These are phyloP conservation scores for Zygotorulaspora sp. DNA, from an alignment of 805 yeast species.

Conservation along the genomic window DNA sequence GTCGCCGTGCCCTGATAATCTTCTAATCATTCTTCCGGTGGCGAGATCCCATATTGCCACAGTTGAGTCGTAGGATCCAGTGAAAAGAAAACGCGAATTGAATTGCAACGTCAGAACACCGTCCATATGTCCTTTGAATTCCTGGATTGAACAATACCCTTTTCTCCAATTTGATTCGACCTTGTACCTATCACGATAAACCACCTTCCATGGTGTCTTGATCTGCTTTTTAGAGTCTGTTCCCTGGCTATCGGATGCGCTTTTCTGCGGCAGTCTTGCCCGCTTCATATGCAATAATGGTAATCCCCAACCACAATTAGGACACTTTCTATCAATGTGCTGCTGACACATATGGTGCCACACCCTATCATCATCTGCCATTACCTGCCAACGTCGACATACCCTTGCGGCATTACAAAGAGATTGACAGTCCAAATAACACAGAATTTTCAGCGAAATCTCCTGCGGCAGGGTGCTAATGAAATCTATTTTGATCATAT, in stretches of 20 bases:
- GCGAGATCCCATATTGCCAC: conserved; percentile 90
- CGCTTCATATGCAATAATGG: conserved; percentile 88
- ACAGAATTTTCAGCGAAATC: conserved; percentile 73
- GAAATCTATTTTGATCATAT: conserved; percentile 82
- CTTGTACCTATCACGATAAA: conserved; percentile 82
- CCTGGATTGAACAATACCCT: conserved; percentile 61
- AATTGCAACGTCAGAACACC: conserved; percentile 87
- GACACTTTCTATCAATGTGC: conserved; percentile 95
- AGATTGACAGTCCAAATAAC: conserved; percentile 90
- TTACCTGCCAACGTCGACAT: conserved; percentile 73
- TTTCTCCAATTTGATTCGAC: conserved; percentile 95
- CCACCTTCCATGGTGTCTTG: conserved; percentile 92
- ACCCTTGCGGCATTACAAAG: conserved; percentile 93
- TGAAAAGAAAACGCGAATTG: conserved; percentile 71
- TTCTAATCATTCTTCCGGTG: conserved; percentile 68
- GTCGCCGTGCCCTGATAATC: conserved; percentile 82
- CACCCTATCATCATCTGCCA: conserved; percentile 94
- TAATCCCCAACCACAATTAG: conserved; percentile 98
- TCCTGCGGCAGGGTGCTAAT: conserved; percentile 82
- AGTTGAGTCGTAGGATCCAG: conserved; percentile 89
- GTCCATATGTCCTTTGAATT: conserved; percentile 77
- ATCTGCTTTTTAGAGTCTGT: conserved; percentile 24
- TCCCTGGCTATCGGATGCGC: conserved; percentile 1
- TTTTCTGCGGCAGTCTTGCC: conserved; percentile 38
- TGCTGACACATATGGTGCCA: conserved; percentile 99